Evolutionary conservation across 768 basidiomycete species (phyloP), one percentile per base, ranked within the genome.

Genomic region (Lactarius quietus): DNA sequence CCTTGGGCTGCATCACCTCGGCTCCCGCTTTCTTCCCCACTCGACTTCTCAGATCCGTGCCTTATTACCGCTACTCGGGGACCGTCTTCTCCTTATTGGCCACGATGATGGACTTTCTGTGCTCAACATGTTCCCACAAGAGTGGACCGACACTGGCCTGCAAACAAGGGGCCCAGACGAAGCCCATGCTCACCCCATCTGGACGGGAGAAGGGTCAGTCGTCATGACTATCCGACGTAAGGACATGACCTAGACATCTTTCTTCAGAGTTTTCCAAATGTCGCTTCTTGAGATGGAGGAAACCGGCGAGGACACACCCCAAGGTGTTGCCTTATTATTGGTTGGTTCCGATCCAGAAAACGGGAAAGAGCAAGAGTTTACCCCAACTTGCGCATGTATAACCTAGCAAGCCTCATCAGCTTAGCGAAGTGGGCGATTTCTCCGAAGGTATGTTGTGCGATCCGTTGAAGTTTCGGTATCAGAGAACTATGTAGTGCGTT

Each of bases 21-120:
- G 92, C 26, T 93, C 92, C 23, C 83, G 92, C 18, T 94, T 94
- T 73, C 79, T 94, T 38, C 92, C 92, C 14, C 92, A 94, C 70
- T 78, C 91, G 18, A 88, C 84, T 3, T 80, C 83, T 0, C 90
- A 83, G 36, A 93, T 94, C 65, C 84, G 86, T 62, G 88, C 89
- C 74, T 74, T 93, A 14, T 80, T 94, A 36, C 90, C 92, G 9
- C 72, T 94, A 26, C 77, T 84, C 43, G 82, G 82, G 23, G 84
- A 89, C 67, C 80, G 81, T 59, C 74, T 90, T 43, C 62, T 94
- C n/a, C 82, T 94, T 15, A 83, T 94, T 31, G 92, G 92, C 4
- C 88, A 90, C 63, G 88, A 91, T 67, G 81, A 86, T 64, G 92
- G 92, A 3, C 80, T 94, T 29, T 90, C 89, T 1, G 90, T 93